phyloP scores from a whole-genome alignment of 2,329 filamentous ascomycete genomes.

The Calonectria multiphialidica region DNA sequence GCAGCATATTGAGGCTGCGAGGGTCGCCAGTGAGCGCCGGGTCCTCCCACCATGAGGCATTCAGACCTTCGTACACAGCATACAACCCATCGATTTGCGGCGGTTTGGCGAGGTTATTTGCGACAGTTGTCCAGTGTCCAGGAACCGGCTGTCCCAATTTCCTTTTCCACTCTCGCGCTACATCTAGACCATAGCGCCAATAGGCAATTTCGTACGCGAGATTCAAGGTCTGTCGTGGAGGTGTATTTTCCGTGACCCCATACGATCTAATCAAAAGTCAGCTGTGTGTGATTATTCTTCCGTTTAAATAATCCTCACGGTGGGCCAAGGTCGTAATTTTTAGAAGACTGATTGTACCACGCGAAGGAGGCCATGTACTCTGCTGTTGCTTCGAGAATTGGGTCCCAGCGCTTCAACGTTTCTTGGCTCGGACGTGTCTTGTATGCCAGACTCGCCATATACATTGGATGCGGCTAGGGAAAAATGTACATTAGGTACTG shows the following conservation, averaged over 20 bases:
- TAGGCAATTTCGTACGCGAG: conserved; percentile 72
- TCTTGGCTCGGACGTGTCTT: conserved; percentile 40
- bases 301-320: conserved; percentile 39
- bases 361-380: conserved; percentile 72
- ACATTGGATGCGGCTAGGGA: conserved; percentile 65
- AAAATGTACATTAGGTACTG: not conserved
- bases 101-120: conserved; percentile 65
- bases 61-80: conserved; percentile 65
- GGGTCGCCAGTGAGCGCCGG: conserved; percentile 54
- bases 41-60: conserved; percentile 57
- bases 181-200: conserved; percentile 70
- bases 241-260: conserved; percentile 67
- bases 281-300: rapidly evolving
- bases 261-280: conserved; percentile 45
- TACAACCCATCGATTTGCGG: conserved; percentile 64
- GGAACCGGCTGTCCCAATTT: conserved; percentile 59
- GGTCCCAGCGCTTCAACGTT: conserved; percentile 66
- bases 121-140: conserved; percentile 59
- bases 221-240: conserved; percentile 67
- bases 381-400: conserved; percentile 62
- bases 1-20: conserved; percentile 58
- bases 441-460: conserved; percentile 65
- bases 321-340: conserved; percentile 62
- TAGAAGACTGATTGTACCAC: conserved; percentile 64
- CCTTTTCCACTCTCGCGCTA: conserved; percentile 65